These are phyloP conservation scores for Mortierella polycephala DNA, from an alignment of 371 early-diverging fungal species.

Conservation along the genomic window DNA sequence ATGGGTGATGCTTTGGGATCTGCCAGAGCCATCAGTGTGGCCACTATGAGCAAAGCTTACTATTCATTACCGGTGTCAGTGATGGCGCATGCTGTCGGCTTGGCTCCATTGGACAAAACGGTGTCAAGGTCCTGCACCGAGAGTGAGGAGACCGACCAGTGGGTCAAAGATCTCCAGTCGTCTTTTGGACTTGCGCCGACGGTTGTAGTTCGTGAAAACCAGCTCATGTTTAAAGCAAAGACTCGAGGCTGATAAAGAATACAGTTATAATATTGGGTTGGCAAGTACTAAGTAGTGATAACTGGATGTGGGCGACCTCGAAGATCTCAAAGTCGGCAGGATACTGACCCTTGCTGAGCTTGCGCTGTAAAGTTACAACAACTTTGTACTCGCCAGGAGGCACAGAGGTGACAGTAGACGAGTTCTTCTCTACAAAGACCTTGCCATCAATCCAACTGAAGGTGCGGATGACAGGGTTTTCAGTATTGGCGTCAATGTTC, in stretches of 20 bases:
- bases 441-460: slow-evolving; percentile 15
- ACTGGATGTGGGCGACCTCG: slow-evolving; percentile 22
- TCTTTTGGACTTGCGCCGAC: slow-evolving; percentile 18
- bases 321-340: slow-evolving; percentile 41
- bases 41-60: slow-evolving; percentile 40
- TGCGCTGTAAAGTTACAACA: slow-evolving; percentile 38
- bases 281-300: not conserved
- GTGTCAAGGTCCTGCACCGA: not conserved
- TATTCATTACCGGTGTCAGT: slow-evolving; percentile 32
- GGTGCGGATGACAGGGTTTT: slow-evolving; percentile 9
- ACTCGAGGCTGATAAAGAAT: not conserved
- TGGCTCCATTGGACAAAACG: slow-evolving; percentile 1
- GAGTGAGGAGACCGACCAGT: not conserved
- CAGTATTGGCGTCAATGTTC: slow-evolving; percentile 21
- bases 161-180: slow-evolving; percentile 20
- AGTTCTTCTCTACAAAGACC: slow-evolving; percentile 14
- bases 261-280: not conserved
- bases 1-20: slow-evolving; percentile 21
- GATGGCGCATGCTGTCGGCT: slow-evolving; percentile 28
- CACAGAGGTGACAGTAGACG: slow-evolving; percentile 7
- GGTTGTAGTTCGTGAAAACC: slow-evolving; percentile 25
- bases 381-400: slow-evolving; percentile 44
- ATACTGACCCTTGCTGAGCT: slow-evolving; percentile 35
- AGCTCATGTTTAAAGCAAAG: slow-evolving; percentile 46
- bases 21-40: slow-evolving; percentile 28